Base-by-base conservation (phyloP, 768 basidiomycete species). In the Sarcodon sp. region DNA sequence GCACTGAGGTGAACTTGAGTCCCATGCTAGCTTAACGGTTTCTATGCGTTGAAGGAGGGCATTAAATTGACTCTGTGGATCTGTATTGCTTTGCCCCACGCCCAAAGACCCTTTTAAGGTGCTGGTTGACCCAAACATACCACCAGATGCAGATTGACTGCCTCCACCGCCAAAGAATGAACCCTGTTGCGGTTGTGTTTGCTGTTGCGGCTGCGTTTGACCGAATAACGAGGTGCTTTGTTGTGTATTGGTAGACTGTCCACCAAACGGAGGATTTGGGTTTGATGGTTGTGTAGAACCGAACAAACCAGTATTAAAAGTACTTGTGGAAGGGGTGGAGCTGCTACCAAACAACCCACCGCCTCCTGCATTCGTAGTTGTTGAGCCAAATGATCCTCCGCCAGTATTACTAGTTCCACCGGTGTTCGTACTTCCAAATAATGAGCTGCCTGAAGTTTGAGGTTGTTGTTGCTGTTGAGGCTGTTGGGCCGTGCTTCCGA, bases 11-110 rank as follows among this genome's bases (percentile, higher is more conserved):
- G 80, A 81, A 16, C 62, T 54, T 16, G 87, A 68, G 57, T 82
- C 78, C 87, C 87, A 92, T 3, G 85, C 80, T 35, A 72, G 67
- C 5, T 76, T 71, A 47, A 89, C 72, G 0, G 58, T 67, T 57
- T 86, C 79, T 18, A 90, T 79, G 49, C 73, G 72, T 47, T 79
- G 74, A 8, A 65, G 61, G 18, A 86, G 57, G 35, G 67, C 71
- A 3, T 63, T 53, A 49, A 75, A 80, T 53, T 87, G 79, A 10
- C 67, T 65, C 50, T 79, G 77, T 6, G 79, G 69, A 61, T 82
- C 79, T n/a, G 69, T 69, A 50, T 77, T 73, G 45, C 71, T 69
- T 54, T 71, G 69, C 34, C 63, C 61, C 3, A 67, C 51, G 5
- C 64, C 59, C 12, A 61, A 57, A 4, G 66, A 46, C 9, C 63